Conservation (phyloP, 2,329 filamentous ascomycete genomes). For the Diplodia seriata region DNA sequence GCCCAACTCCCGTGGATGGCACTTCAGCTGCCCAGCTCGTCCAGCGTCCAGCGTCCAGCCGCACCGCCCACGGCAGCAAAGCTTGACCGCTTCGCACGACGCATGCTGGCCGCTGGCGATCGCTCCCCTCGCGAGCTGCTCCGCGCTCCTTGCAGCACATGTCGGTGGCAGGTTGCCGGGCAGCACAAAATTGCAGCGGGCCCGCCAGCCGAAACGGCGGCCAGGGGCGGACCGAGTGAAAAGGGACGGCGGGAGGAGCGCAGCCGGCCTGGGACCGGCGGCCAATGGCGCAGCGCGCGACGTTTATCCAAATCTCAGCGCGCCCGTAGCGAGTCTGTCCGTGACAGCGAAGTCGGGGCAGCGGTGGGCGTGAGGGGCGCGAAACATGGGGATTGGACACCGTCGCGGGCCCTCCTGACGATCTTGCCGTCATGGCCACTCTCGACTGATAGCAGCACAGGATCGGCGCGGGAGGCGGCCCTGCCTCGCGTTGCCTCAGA, state of each 20-base stretch:
- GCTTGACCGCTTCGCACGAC: constrained; percentile 23
- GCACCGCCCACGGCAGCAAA: constrained; percentile 1
- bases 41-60: neutral
- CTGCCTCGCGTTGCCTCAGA: constrained; percentile 20
- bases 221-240: constrained; percentile 27
- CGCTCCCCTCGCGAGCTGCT: constrained; percentile 8
- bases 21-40: neutral
- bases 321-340: constrained; percentile 15
- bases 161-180: constrained; percentile 11
- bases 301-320: constrained; percentile 30
- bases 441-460: constrained; percentile 3
- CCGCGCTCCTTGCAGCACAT: constrained; percentile 20
- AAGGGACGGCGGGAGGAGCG: constrained; percentile 26
- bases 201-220: constrained; percentile 27
- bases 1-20: neutral
- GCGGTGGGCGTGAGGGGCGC: constrained; percentile 23
- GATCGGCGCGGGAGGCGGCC: constrained; percentile 29
- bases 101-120: constrained; percentile 1
- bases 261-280: neutral
- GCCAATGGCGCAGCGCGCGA: constrained; percentile 19
- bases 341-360: constrained; percentile 11
- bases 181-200: constrained; percentile 23
- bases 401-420: constrained; percentile 21
- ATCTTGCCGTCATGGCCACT: constrained; percentile 22
- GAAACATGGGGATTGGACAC: constrained; percentile 28